Base-by-base conservation (phyloP, 352 stramenopile species). In the Globisporangium barbulae region DNA sequence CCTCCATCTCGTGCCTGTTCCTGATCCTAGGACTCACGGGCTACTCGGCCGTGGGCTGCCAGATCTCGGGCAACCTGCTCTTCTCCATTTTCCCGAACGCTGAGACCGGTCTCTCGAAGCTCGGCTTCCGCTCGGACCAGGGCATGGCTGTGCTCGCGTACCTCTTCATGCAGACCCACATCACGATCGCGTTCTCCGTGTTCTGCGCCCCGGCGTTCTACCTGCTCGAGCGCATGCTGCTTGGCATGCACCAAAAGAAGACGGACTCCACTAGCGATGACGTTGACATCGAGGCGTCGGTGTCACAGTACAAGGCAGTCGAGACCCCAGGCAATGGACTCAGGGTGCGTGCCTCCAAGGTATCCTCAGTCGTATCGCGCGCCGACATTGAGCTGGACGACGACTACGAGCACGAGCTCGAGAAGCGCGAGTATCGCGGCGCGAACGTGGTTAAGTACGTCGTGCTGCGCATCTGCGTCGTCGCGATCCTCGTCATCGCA, bases 11-110 rank as follows among this genome's bases (percentile, higher is more conserved):
- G 21, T 55, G 62, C 22, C 61, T 86, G 28, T 86, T 86, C 67
- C 37, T 83, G 39, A 64, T 69, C 30, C 65, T 87, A n/a, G 78
- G 69, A 1, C 41, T 61, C 37, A 74, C 72, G 2, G 75, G 73
- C 13, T 83, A 83, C 65, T 78, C 71, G 50, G 67, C 69, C 5
- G 69, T 83, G 0, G 77, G 77, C 42, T 84, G 77, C 67, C 77
- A 84, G 69, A 83, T 86, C 64, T 71, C 73, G 12, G 73, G 75
- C 62, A 86, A 62, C 30, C 30, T 62, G 39, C 25, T 62, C 19
- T 62, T 62, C 39, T 62, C 55, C 21, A 62, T 62, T 39, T 62
- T 35, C 37, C 55, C 55, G 41, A 19, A 62, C n/a, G n/a, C n/a
- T n/a, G n/a, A n/a, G n/a, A n/a, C n/a, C n/a, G n/a, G n/a, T n/a